These are phyloP conservation scores for Davidsoniella australis DNA, from an alignment of 2,329 filamentous ascomycete species.

Conservation along the genomic window DNA sequence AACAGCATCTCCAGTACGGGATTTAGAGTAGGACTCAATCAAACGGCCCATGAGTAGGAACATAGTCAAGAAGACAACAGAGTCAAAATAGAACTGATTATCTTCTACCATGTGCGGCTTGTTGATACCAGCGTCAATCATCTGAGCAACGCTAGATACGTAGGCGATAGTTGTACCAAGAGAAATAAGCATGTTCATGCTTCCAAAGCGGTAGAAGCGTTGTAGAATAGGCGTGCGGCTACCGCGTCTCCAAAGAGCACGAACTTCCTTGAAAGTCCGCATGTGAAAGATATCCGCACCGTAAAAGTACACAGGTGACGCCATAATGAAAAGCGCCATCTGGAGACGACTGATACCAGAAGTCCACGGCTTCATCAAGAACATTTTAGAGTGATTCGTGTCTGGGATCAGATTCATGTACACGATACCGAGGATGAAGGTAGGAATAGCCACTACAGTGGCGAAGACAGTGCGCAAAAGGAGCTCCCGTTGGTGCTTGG, in stretches of 20 bases:
- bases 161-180: constrained; percentile 80
- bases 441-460: constrained; percentile 55
- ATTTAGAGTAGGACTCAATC: constrained; percentile 81
- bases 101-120: constrained; percentile 24
- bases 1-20: constrained; percentile 75
- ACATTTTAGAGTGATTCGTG: constrained; percentile 39
- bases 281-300: constrained; percentile 73
- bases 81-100: constrained; percentile 66
- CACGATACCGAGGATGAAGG: constrained; percentile 73
- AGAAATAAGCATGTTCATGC: constrained; percentile 90
- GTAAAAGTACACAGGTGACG: constrained; percentile 76
- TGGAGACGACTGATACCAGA: constrained; percentile 60
- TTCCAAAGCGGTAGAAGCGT: constrained; percentile 81
- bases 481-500: constrained; percentile 50
- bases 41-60: constrained; percentile 64
- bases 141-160: constrained; percentile 60
- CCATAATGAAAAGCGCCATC: constrained; percentile 63
- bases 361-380: constrained; percentile 53
- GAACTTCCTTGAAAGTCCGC: constrained; percentile 62
- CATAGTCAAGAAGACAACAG: constrained; percentile 78
- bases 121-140: constrained; percentile 44
- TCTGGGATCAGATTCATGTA: constrained; percentile 69
- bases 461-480: constrained; percentile 55
- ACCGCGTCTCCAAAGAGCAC: constrained; percentile 56
- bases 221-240: constrained; percentile 57